Evolutionary conservation across 208 protist species (phyloP).

Genomic region (Wallacemonas sp.): DNA sequence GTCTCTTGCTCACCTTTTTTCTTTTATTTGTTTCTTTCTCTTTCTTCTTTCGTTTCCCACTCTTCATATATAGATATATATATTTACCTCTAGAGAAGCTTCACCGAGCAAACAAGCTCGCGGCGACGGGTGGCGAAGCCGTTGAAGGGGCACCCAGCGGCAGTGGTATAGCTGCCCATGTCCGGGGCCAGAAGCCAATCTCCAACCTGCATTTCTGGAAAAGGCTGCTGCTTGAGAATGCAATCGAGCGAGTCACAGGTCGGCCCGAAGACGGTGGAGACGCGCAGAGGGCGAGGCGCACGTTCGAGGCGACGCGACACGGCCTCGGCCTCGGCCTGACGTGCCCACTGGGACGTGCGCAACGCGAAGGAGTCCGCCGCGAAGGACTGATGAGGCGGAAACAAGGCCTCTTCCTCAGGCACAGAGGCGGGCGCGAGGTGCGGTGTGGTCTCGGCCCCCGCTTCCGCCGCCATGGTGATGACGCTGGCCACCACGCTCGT

Average conservation of each 20-base stretch:
- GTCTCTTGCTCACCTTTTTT: no score
- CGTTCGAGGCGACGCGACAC: conserved; percentile 20
- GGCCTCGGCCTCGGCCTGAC: background rate
- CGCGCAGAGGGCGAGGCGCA: conserved; percentile 34
- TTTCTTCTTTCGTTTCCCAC: background rate
- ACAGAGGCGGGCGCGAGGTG: conserved; percentile 8
- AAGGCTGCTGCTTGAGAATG: conserved; percentile 61
- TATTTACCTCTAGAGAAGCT: conserved; percentile 2
- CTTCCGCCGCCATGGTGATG: background rate
- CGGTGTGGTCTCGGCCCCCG: background rate
- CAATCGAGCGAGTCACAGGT: conserved; percentile 88
- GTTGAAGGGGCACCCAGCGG: conserved; percentile 80
- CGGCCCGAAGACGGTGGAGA: conserved; percentile 81
- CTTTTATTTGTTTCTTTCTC: no score
- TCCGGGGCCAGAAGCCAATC: conserved; percentile 80
- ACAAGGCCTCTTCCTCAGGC: background rate
- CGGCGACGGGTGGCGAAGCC: conserved; percentile 64
- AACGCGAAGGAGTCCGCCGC: conserved; percentile 20
- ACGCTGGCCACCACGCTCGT: background rate
- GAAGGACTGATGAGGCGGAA: conserved; percentile 3
- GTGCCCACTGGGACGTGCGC: conserved; percentile 2
- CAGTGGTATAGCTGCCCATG: conserved; percentile 89
- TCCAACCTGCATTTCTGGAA: conserved; percentile 75
- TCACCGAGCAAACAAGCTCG: conserved; percentile 48
- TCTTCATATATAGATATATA: no score